Evolutionary conservation across 495 filamentous ascomycete genomes (phyloP), one percentile per base, ranked within the genome.

Genomic region (Hyaloscypha bicolor): DNA sequence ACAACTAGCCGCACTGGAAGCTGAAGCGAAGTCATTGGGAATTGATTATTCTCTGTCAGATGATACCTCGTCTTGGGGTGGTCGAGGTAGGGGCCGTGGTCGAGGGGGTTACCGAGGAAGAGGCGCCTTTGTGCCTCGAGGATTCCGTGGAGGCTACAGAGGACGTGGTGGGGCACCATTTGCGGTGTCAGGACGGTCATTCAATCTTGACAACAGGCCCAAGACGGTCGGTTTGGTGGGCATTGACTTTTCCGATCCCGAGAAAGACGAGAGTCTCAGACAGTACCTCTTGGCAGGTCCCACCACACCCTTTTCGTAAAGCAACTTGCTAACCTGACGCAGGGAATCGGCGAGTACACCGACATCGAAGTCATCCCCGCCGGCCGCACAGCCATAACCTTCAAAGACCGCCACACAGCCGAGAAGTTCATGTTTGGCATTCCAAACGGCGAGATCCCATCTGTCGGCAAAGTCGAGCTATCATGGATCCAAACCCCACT

Each of bases 371-470:
- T 83, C 1, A 87, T 89, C 69, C 84, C 89, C 0, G 59, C 31
- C 29, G 76, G 84, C 2, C 83, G 30, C 74, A 90, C 75, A 68
- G 91, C 75, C 32, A 85, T 98, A 63, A 85, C 85, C 2, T 99
- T 98, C 76, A 93, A 91, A 70, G 93, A 99, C 71, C 90, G 95
- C 52, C 93, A 90, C 71, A 90, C 90, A 8, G 95, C 94, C 16
- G 94, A 97, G 77, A 91, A 91, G 73, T 91, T 94, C 75, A 88
- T 93, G 80, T 87, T 87, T 76, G 80, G 85, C 51, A 77, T 84
- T 45, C 75, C 79, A 9, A 77, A 85, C 5, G 86, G 85, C 63
- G 82, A 88, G 56, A 90, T 97, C 62, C 88, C 92, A 2, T 84
- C 85, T 19, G 82, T 96, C 30, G 93, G 91, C 52, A 89, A 90